These are phyloP conservation scores for Saccharomycopsis microspora DNA, from an alignment of 805 yeast species.

Conservation along the genomic window DNA sequence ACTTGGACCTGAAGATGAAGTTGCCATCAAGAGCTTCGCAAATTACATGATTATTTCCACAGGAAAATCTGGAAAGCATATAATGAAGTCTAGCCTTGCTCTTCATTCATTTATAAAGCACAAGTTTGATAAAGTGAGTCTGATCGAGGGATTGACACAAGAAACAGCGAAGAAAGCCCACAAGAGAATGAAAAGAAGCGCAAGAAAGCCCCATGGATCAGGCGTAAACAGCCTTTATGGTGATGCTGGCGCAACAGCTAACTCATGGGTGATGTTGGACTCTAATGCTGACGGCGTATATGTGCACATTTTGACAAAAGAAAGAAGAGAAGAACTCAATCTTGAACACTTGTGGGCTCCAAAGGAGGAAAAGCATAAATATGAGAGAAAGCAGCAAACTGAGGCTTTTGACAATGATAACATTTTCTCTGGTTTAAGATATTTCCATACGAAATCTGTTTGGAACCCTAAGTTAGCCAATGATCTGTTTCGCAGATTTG, in stretches of 20 bases:
- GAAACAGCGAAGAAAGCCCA: conserved; percentile 38
- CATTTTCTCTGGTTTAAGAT: conserved; percentile 32
- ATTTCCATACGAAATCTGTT: conserved; percentile 27
- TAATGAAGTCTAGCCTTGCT: conserved; percentile 56
- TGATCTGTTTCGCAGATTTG: not conserved
- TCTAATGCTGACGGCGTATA: conserved; percentile 49
- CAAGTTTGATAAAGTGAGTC: conserved; percentile 32
- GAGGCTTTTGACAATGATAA: conserved; percentile 21
- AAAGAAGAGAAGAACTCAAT: conserved; percentile 55
- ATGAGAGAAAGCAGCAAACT: conserved; percentile 18
- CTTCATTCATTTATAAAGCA: conserved; percentile 49
- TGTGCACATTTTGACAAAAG: conserved; percentile 63
- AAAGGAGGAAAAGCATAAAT: conserved; percentile 26
- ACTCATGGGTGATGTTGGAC: conserved; percentile 79
- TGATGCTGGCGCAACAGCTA: conserved; percentile 29
- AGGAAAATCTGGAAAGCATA: conserved; percentile 69
- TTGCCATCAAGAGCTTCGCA: conserved; percentile 28
- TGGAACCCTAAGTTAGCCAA: not conserved
- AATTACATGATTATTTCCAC: conserved; percentile 54
- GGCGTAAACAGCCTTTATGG: conserved; percentile 49
- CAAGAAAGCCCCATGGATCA: conserved; percentile 40
- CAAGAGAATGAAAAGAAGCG: conserved; percentile 39
- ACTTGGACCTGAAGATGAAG: conserved; percentile 24
- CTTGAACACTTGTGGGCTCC: conserved; percentile 60
- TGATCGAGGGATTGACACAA: conserved; percentile 63